Percentiles rank a stretch among this genome's conserved stretches.
Conservation (phyloP, 768 basidiomycete genomes). For the Cystobasidium onofrii region DNA sequence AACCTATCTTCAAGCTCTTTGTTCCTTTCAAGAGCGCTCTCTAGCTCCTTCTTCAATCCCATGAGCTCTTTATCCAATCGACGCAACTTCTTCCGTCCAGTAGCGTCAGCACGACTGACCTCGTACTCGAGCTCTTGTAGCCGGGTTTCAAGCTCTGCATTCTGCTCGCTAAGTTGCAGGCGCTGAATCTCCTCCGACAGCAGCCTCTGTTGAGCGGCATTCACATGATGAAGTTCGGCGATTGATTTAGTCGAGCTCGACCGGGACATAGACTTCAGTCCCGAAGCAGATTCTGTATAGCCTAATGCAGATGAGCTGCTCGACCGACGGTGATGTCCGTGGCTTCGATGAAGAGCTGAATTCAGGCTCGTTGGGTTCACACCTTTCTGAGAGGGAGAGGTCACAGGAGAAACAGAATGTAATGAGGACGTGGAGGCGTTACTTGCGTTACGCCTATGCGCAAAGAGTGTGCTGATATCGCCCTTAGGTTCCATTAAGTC, state of each 20-base stretch:
- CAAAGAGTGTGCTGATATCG: background rate
- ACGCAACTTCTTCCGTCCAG: conserved; percentile 61
- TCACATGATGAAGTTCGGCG: conserved; percentile 53
- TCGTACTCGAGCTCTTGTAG: conserved; percentile 69
- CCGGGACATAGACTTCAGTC: conserved; percentile 19
- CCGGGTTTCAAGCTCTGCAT: conserved; percentile 66
- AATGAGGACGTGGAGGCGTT: background rate
- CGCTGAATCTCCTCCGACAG: conserved; percentile 48
- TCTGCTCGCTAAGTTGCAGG: conserved; percentile 61
- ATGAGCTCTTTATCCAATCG: conserved; percentile 73
- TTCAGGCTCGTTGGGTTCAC: background rate
- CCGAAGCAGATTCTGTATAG: background rate
- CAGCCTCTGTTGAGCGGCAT: background rate
- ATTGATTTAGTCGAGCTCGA: conserved; percentile 48
- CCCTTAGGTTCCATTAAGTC: background rate
- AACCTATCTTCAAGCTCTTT: conserved; percentile 58
- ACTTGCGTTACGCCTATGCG: background rate
- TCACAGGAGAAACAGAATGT: background rate
- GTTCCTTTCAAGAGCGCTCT: conserved; percentile 62
- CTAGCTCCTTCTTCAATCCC: conserved; percentile 63
- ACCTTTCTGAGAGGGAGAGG: background rate
- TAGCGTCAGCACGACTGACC: conserved; percentile 58
- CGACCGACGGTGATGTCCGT: background rate
- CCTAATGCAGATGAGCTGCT: background rate
- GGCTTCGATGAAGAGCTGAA: background rate